A percentile compares a stretch with the other conserved stretches of the same genome.
Evolutionary conservation across 208 protist species (phyloP).

Genomic region (Hexamita inflata): DNA sequence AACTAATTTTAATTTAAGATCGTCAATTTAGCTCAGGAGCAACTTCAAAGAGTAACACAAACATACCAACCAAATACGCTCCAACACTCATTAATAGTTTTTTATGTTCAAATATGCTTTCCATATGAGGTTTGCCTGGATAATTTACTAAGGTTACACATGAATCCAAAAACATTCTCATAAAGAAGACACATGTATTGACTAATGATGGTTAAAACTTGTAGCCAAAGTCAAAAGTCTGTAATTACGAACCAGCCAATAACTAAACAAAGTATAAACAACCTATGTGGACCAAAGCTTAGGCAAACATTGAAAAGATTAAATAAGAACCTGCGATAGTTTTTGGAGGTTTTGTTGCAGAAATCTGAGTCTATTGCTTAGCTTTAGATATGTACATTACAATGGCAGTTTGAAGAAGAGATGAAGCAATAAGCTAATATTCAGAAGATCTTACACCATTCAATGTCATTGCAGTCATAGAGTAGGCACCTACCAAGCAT

Average conservation of each 20-base stretch:
- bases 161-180: constrained; percentile 8
- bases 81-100: neutral
- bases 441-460: constrained; percentile 16
- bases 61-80: neutral
- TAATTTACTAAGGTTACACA: constrained; percentile 19
- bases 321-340: constrained; percentile 5
- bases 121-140: constrained; percentile 15
- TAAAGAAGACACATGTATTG: constrained; percentile 10
- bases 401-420: neutral
- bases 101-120: neutral
- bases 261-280: neutral
- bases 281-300: neutral
- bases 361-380: neutral
- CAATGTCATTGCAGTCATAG: constrained; percentile 21
- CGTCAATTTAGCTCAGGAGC: neutral
- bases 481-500: constrained; percentile 17
- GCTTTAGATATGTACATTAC: constrained; percentile 19
- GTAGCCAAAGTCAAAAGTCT: neutral
- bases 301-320: neutral
- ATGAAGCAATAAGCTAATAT: neutral
- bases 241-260: neutral
- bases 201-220: neutral
- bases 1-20: neutral
- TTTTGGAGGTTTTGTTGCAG: neutral
- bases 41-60: neutral